phyloP scores from a whole-genome alignment of 2,329 filamentous ascomycete species.

The Colletotrichum musicola region DNA sequence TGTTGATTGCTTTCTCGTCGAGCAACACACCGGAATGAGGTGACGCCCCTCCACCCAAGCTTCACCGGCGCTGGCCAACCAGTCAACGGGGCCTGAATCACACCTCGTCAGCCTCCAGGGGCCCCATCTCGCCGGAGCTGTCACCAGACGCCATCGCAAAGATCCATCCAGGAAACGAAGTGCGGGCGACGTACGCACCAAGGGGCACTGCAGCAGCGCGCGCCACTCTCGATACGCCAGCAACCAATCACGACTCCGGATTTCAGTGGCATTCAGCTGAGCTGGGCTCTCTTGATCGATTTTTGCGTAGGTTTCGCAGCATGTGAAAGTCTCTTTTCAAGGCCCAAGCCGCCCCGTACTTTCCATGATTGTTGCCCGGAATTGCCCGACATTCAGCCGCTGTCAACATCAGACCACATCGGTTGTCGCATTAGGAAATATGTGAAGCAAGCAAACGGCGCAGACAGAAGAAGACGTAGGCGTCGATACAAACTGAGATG shows the following conservation, averaged over 20 bases:
- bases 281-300: neutral
- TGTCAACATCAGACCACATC: conserved; percentile 5
- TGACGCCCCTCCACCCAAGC: conserved; percentile 10
- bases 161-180: neutral
- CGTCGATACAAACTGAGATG: neutral
- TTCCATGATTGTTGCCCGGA: neutral
- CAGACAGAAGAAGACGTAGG: neutral
- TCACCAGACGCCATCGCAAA: conserved; percentile 13
- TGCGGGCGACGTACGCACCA: neutral
- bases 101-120: neutral
- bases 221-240: neutral
- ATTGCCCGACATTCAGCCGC: neutral
- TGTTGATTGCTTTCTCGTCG: conserved; percentile 1
- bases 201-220: neutral
- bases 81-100: neutral
- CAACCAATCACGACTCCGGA: conserved; percentile 17
- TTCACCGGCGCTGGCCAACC: conserved; percentile 1
- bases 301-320: neutral
- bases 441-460: neutral
- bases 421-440: neutral
- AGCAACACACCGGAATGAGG: conserved; percentile 21
- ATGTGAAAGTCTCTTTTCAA: conserved; percentile 24
- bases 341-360: neutral
- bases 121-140: neutral
- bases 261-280: neutral